Conservation (phyloP, 495 filamentous ascomycete genomes). For the Penicillium psychrofluorescens region DNA sequence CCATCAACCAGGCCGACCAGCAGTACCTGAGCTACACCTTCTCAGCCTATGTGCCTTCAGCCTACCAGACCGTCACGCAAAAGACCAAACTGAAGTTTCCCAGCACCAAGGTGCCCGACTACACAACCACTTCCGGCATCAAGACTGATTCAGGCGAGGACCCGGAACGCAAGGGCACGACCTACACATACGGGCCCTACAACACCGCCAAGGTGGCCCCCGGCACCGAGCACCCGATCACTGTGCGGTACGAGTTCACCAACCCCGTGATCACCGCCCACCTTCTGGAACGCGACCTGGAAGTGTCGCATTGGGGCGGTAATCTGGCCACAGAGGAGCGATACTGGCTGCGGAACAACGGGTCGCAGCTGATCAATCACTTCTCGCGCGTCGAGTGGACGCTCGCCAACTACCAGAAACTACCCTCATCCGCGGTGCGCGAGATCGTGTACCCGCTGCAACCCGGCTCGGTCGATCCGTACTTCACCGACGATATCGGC, state of each 20-base stretch:
- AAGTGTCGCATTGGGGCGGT: conserved; percentile 96
- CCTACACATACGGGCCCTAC: conserved; percentile 91
- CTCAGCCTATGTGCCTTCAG: conserved; percentile 72
- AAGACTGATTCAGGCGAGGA: conserved; percentile 52
- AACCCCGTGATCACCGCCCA: conserved; percentile 75
- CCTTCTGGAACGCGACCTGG: conserved; percentile 77
- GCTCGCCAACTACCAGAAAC: conserved; percentile 62
- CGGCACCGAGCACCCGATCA: conserved; percentile 61
- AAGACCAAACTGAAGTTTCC: conserved; percentile 96
- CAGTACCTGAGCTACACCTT: conserved; percentile 83
- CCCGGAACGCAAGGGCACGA: conserved; percentile 75
- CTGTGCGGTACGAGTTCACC: conserved; percentile 91
- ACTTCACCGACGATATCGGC: conserved; percentile 95
- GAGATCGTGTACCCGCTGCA: conserved; percentile 73
- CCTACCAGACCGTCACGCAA: conserved; percentile 80
- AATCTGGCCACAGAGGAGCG: conserved; percentile 92
- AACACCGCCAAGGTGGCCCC: conserved; percentile 58
- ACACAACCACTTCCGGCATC: conserved; percentile 60
- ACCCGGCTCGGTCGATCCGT: conserved; percentile 71
- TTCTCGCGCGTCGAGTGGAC: conserved; percentile 87
- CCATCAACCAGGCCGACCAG: conserved; percentile 70
- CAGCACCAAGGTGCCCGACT: conserved; percentile 70
- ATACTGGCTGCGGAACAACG: conserved; percentile 82
- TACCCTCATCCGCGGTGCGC: conserved; percentile 68
- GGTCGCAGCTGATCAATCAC: conserved; percentile 71